These are phyloP conservation scores for Talaromyces sp. DNA, from an alignment of 2,329 filamentous ascomycete species.

Conservation along the genomic window DNA sequence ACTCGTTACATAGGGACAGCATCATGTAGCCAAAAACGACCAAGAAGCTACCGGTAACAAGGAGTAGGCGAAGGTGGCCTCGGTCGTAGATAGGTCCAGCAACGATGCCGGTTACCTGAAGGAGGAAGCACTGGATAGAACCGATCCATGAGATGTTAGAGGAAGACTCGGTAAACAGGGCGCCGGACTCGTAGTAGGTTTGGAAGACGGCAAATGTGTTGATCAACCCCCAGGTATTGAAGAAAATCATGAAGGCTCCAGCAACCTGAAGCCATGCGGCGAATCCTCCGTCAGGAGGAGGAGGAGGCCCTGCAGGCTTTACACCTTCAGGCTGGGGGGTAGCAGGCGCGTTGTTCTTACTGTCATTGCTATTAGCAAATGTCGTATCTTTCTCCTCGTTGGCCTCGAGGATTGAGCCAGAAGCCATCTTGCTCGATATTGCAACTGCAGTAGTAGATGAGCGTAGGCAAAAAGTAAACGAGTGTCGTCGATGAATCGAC, in stretches of 20 bases:
- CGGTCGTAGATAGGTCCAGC: slow-evolving; percentile 49
- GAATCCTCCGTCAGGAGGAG: slow-evolving; percentile 27
- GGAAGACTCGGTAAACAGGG: slow-evolving; percentile 30
- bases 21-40: slow-evolving; percentile 23
- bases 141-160: slow-evolving; percentile 48
- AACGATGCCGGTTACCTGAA: slow-evolving; percentile 44
- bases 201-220: slow-evolving; percentile 48
- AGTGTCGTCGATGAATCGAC: background rate
- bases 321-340: background rate
- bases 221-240: slow-evolving; percentile 34
- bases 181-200: slow-evolving; percentile 41
- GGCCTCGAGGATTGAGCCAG: background rate
- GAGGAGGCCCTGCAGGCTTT: slow-evolving; percentile 5
- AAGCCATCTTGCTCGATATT: slow-evolving; percentile 2
- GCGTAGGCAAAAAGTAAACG: background rate
- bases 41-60: slow-evolving; percentile 38
- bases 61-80: slow-evolving; percentile 40
- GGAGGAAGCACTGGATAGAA: slow-evolving; percentile 46
- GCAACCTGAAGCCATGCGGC: slow-evolving; percentile 29
- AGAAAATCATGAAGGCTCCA: slow-evolving; percentile 25
- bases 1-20: slow-evolving; percentile 14
- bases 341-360: background rate
- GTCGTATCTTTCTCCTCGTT: background rate
- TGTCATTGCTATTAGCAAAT: background rate
- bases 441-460: background rate